phyloP scores from a whole-genome alignment of 176 grass and related monocot genomes.

The Thinopyrum elongatum region DNA sequence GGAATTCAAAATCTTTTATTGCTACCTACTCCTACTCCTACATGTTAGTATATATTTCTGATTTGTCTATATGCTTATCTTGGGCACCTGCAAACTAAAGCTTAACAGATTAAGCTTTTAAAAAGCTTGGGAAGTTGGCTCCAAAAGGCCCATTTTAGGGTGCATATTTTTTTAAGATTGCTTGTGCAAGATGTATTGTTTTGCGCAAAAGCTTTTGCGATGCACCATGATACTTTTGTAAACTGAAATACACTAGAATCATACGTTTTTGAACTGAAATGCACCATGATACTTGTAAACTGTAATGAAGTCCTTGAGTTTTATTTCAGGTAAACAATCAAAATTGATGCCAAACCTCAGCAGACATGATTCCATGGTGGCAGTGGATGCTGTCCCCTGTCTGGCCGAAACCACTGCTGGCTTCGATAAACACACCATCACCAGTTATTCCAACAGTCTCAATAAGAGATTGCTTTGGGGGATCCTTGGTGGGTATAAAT shows the following conservation, averaged over 20 bases:
- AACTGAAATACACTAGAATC: too few species aligned
- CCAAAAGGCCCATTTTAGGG: not conserved
- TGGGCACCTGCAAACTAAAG: not conserved
- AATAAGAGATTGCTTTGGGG: constrained; percentile 73
- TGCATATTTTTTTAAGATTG: not conserved
- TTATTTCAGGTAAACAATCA: not conserved
- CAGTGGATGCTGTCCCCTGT: constrained; percentile 74
- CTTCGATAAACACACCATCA: constrained; percentile 75
- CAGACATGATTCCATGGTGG: constrained; percentile 96
- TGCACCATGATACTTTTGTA: not conserved
- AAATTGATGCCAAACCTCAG: constrained; percentile 58
- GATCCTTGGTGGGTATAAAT: constrained; percentile 81
- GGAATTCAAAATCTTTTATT: too few species aligned
- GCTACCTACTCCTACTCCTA: too few species aligned
- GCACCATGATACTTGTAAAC: not conserved
- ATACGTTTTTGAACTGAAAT: not conserved
- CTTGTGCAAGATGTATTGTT: not conserved
- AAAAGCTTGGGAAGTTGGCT: not conserved
- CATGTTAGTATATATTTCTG: not conserved
- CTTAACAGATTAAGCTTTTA: too few species aligned
- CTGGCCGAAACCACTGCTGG: constrained; percentile 93
- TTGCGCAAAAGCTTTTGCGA: constrained; percentile 6
- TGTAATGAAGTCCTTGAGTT: not conserved
- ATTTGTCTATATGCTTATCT: constrained; percentile 2
- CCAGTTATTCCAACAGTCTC: constrained; percentile 85